Percentiles rank a stretch among this genome's conserved stretches.
phyloP scores from a whole-genome alignment of 768 basidiomycete genomes.

The Pulveroboletus sp. region DNA sequence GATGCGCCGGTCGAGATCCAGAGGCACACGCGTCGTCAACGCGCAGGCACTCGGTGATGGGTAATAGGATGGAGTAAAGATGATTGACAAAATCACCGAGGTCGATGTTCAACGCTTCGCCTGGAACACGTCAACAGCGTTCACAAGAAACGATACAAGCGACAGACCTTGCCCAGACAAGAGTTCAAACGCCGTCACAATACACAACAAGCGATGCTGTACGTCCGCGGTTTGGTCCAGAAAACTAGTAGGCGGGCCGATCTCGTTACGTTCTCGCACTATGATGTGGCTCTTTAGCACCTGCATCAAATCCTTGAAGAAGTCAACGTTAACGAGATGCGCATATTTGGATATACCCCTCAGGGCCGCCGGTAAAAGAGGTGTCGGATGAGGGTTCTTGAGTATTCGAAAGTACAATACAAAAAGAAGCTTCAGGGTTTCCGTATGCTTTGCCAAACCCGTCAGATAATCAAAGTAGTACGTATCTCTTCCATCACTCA shows the following conservation, averaged over 20 bases:
- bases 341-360: slow-evolving; percentile 92
- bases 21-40: slow-evolving; percentile 52
- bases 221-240: slow-evolving; percentile 39
- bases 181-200: slow-evolving; percentile 96
- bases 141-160: slow-evolving; percentile 7
- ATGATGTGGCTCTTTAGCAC: slow-evolving; percentile 78
- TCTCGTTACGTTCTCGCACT: slow-evolving; percentile 44
- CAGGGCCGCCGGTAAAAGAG: slow-evolving; percentile 81
- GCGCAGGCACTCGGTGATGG: slow-evolving; percentile 63
- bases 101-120: slow-evolving; percentile 97
- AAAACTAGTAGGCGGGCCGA: slow-evolving; percentile 35
- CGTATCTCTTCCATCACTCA: slow-evolving; percentile 40
- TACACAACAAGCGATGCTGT: slow-evolving; percentile 72
- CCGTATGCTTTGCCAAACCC: slow-evolving; percentile 73
- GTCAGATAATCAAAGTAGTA: slow-evolving; percentile 15
- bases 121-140: slow-evolving; percentile 37
- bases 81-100: slow-evolving; percentile 82
- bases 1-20: slow-evolving; percentile 25
- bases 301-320: slow-evolving; percentile 92
- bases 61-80: slow-evolving; percentile 79
- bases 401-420: slow-evolving; percentile 95
- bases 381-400: slow-evolving; percentile 77
- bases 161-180: slow-evolving; percentile 87
- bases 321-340: slow-evolving; percentile 96
- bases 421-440: slow-evolving; percentile 96